Base-by-base conservation (phyloP, 2,329 filamentous ascomycete genomes). In the Trichoderma simmonsii region DNA sequence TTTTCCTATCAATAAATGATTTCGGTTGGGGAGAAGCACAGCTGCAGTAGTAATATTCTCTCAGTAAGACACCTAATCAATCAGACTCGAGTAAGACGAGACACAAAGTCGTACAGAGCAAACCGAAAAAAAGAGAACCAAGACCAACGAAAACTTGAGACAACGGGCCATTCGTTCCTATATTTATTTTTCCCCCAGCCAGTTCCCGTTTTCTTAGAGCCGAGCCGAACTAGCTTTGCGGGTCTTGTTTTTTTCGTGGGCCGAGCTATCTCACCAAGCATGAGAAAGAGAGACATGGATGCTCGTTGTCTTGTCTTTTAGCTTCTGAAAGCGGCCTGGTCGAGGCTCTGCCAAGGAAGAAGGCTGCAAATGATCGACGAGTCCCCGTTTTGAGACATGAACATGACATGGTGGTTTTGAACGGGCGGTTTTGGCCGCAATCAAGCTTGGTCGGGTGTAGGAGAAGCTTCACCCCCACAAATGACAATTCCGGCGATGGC, bases 251-350 rank as follows among this genome's bases (percentile, higher is more conserved):
- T 21, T 14, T 32, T 18, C 57, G 36, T 51, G 39, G 66, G 66
- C 65, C 56, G 54, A 68, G 21, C 43, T 15, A 54, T 30, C 43
- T 51, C 43, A 12, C 24, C 63, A 54, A 24, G n/a, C 48, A 14
- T 51, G 24, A 43, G 14, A 28, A 9, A 54, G 8, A 11, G 18
- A 21, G 43, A 43, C 48, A 54, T 54, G 48, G 48, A 54, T 54
- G 48, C 9, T 54, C 21, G 48, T 12, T 54, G 21, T 32, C 39
- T 43, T 21, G 15, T 60, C 26, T n/a, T 60, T 39, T 39, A 67
- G 51, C 64, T 67, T 67, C 64, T 67, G 64, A 67, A 67, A 67
- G 64, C 64, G 64, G 64, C 32, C 51, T 57, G 34, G 30, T 30
- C 26, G 26, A 51, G 30, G 39, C 34, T 39, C 6, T 30, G 62